phyloP scores from a whole-genome alignment of 768 basidiomycete species.

The Royoungia palumana region DNA sequence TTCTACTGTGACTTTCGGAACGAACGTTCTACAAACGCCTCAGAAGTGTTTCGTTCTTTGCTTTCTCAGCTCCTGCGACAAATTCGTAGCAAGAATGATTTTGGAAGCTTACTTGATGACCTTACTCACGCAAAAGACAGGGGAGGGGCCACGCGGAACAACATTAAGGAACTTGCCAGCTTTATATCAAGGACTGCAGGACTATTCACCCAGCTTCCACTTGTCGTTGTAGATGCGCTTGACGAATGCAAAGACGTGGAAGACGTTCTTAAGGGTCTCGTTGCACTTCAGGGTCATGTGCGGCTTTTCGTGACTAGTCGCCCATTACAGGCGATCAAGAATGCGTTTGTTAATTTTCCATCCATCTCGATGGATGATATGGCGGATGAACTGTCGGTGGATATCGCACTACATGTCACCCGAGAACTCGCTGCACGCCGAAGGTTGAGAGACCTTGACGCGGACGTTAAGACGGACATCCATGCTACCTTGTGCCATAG shows the following conservation, averaged over 20 bases:
- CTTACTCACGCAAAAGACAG: no score
- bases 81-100: no score
- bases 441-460: not conserved
- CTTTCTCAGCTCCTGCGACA: not conserved
- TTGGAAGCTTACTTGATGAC: no score
- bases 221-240: conserved; percentile 5
- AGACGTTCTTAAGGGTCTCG: not conserved
- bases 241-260: conserved; percentile 5
- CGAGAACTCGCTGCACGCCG: not conserved
- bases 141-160: no score
- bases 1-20: conserved; percentile 1
- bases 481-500: not conserved
- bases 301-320: not conserved
- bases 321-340: not conserved
- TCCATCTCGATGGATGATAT: not conserved
- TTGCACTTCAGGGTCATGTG: not conserved
- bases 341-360: not conserved
- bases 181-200: not conserved
- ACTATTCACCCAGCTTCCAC: not conserved
- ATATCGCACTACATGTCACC: conserved; percentile 3
- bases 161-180: no score
- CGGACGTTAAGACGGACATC: not conserved
- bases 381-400: not conserved
- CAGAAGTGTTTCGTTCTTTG: not conserved
- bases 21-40: not conserved